Evolutionary conservation across 495 filamentous ascomycete genomes (phyloP), one percentile per base, ranked within the genome.

Genomic region (Aspergillus avenaceus): DNA sequence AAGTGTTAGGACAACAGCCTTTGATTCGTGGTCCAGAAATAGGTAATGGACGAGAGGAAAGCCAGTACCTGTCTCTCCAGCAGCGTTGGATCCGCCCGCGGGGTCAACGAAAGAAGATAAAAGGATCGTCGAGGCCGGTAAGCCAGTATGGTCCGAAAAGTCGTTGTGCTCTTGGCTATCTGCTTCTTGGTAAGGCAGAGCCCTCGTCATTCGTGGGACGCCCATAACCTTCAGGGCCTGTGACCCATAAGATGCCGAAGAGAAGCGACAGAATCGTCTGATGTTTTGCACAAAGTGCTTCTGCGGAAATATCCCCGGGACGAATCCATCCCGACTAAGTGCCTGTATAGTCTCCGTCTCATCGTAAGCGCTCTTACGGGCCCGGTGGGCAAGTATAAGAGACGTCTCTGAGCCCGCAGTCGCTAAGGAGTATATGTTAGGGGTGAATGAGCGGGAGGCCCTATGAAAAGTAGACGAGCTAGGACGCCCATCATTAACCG

Each of bases 11-110:
- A 91, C 86, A 7, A 91, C 77, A 0, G 87, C 87, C 60, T 84
- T 85, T 8, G 86, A 87, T 32, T 85, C 84, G 56, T 90, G 86
- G 57, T 91, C 87, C 2, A 91, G 67, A 13, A 80, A 85, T 27
- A 91, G 80, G 57, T 87, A 91, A 59, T 91, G 87, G 5, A 91
- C 85, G 9, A 91, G 75, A 11, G 87, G 87, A 43, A 89, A 79
- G 1, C 85, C 85, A n/a, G 78, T 86, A 44, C 83, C 79, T 7
- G 85, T 88, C 21, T 86, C 75, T 3, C 87, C 86, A 5, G 82
- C 81, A 5, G 79, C 74, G 56, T 91, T 86, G 3, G 84, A 82
- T 7, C 87, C 87, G 26, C 87, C 87, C 22, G 83, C 80, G 8
- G 85, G 81, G 59, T 91, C 87, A 43, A 86, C 80, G 56, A 86